Evolutionary conservation across 2,329 filamentous ascomycete species (phyloP).

Genomic region (Botryotinia narcissicola): DNA sequence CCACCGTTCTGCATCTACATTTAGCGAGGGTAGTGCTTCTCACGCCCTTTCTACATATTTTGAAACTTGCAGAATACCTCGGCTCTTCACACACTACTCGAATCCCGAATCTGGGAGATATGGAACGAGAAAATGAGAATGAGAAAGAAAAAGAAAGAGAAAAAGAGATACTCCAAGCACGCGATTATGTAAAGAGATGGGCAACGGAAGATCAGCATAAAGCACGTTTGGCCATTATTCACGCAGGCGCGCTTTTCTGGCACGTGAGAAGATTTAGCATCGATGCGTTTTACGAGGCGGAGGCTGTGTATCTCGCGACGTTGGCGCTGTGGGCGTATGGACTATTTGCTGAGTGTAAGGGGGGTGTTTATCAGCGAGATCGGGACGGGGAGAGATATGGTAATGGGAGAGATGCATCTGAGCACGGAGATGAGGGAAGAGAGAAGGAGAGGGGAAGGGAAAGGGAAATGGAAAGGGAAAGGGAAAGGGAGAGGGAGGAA

Average conservation of each 20-base stretch:
- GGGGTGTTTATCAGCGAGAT: too few relatives aligned
- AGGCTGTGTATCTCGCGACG: conserved; percentile 46
- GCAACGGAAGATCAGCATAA: conserved; percentile 52
- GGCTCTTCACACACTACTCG: neutral
- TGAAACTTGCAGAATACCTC: conserved; percentile 25
- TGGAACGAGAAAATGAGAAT: neutral
- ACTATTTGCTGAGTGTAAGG: conserved; percentile 21
- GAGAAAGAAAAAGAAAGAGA: neutral
- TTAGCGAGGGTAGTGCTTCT: conserved; percentile 41
- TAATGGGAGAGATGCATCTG: too few relatives aligned
- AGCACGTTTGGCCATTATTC: conserved; percentile 54
- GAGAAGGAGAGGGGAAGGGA: neutral
- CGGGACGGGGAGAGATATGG: neutral
- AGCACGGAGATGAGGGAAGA: neutral
- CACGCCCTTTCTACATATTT: conserved; percentile 38
- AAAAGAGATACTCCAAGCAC: conserved; percentile 32
- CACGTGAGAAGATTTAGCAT: conserved; percentile 50
- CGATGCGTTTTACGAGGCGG: conserved; percentile 48
- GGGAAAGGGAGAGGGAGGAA: neutral
- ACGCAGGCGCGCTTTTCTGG: conserved; percentile 52
- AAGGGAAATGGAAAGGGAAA: neutral
- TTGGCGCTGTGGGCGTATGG: conserved; percentile 48
- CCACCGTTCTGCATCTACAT: conserved; percentile 39
- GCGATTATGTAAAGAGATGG: conserved; percentile 46
- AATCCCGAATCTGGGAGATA: neutral